Evolutionary conservation across 495 filamentous ascomycete genomes (phyloP), one percentile per base, ranked within the genome.

Genomic region (Aspergillus nidulans): DNA sequence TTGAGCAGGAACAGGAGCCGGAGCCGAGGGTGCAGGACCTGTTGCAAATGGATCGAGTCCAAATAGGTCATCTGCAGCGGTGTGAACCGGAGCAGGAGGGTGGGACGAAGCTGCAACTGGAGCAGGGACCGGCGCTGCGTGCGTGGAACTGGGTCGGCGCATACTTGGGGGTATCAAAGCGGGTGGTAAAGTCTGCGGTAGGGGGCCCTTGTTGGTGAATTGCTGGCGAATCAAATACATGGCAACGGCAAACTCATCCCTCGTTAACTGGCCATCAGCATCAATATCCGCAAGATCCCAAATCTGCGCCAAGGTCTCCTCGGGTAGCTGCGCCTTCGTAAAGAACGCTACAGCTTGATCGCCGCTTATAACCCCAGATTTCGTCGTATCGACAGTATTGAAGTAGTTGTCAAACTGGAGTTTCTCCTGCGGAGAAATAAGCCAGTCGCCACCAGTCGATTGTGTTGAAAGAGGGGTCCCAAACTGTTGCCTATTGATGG

Each of bases 261-360:
- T 79, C 30, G 77, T 91, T 38, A 98, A 76, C 53, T 85, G 86
- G 9, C 94, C 94, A 51, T 92, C 88, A 15, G 89, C 92, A 58
- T 87, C 88, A 66, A 97, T 94, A 77, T 97, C 92, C 6, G 95
- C 88, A 20, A 98, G 79, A 66, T 98, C 95, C 94, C 94, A 98
- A 56, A 98, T 95, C 60, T 90, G 85, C n/a, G 95, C 94, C 16
- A 98, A 79, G 7, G 83, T 84, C 65, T 96, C 95, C 60, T 97
- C 92, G 0, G 91, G 81, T 8, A 98, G 78, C 51, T 88, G 87
- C 1, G 92, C 95, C 66, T 95, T 89, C 66, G 88, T 90, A 67
- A 98, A 92, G 68, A 97, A 98, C 2, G 80, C 76, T 6, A 97
- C 94, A n/a, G 95, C 94, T 68, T 97, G 91, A 53, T 97, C 94